phyloP scores from a whole-genome alignment of 306 rosid genomes.

The Dryas alaskensis region DNA sequence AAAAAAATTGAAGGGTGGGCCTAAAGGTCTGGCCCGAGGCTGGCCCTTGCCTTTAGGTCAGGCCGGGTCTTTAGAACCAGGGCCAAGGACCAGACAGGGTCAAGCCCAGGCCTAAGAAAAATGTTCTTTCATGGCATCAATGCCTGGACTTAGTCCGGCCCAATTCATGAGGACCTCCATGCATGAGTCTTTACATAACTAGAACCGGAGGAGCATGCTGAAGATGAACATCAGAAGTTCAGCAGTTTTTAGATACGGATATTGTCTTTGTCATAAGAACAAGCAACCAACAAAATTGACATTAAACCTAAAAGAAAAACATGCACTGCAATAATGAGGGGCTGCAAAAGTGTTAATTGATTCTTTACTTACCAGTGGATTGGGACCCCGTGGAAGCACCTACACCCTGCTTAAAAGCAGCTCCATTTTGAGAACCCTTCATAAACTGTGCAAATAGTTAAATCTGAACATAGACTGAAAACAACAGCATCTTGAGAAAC shows the following conservation, averaged over 20 bases:
- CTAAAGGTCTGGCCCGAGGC: neutral
- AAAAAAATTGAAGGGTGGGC: neutral
- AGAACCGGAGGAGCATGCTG: neutral
- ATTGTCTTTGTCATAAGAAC: neutral
- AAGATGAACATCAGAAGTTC: neutral
- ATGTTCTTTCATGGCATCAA: no score
- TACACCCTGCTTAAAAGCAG: conserved; percentile 50
- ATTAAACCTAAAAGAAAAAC: neutral
- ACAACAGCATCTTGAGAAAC: conserved; percentile 18
- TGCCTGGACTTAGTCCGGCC: neutral
- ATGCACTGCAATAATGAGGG: neutral
- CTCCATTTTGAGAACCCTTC: conserved; percentile 83
- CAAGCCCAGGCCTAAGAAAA: no score
- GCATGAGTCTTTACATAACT: neutral
- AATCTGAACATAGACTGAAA: conserved; percentile 20
- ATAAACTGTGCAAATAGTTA: conserved; percentile 21
- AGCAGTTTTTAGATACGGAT: neutral
- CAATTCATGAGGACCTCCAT: neutral
- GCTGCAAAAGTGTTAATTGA: conserved; percentile 2
- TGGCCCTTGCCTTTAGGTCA: neutral
- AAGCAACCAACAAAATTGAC: conserved; percentile 13
- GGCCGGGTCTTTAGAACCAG: neutral
- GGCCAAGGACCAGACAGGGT: no score
- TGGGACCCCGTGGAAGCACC: conserved; percentile 51
- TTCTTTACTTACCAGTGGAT: conserved; percentile 47